Percentiles rank a stretch among this genome's conserved stretches.
Evolutionary conservation across 345 rosid species (phyloP).

Genomic region (Raphanus raphanistrum): DNA sequence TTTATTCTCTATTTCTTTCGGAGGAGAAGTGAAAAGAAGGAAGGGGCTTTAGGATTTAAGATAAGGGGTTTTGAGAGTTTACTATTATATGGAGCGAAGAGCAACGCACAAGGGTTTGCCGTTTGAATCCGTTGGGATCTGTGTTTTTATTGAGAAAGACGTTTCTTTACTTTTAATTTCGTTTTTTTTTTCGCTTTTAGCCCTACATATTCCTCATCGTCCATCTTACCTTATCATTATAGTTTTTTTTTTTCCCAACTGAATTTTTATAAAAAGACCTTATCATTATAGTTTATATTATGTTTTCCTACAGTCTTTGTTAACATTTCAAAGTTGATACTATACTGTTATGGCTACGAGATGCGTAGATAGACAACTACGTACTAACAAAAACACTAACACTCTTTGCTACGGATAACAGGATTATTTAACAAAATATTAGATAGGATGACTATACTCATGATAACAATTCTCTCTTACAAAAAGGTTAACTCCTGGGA

Average conservation of each 20-base stretch:
- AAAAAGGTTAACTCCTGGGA: not conserved
- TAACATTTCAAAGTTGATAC: constrained; percentile 23
- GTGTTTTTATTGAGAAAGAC: constrained; percentile 79
- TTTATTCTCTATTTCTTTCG: constrained; percentile 29
- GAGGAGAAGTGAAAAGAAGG: constrained; percentile 44
- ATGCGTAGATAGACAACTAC: not conserved
- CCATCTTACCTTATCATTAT: not conserved
- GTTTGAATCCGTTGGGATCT: constrained; percentile 92
- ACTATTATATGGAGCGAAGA: constrained; percentile 25
- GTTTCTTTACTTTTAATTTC: constrained; percentile 46
- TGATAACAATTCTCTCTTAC: not conserved
- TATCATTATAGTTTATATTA: not conserved
- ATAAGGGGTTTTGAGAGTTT: constrained; percentile 29
- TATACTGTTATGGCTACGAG: constrained; percentile 1
- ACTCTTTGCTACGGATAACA: not conserved
- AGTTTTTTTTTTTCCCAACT: not conserved
- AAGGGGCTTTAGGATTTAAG: constrained; percentile 36
- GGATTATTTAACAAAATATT: not conserved
- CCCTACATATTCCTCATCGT: constrained; percentile 29
- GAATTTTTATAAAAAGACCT: not conserved
- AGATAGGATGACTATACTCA: not conserved
- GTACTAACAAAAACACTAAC: not conserved
- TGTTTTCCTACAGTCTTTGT: constrained; percentile 14
- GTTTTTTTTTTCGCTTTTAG: constrained; percentile 32
- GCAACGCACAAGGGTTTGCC: constrained; percentile 50